Conservation (phyloP, 2,329 filamentous ascomycete species). For the Diaporthe longicolla region DNA sequence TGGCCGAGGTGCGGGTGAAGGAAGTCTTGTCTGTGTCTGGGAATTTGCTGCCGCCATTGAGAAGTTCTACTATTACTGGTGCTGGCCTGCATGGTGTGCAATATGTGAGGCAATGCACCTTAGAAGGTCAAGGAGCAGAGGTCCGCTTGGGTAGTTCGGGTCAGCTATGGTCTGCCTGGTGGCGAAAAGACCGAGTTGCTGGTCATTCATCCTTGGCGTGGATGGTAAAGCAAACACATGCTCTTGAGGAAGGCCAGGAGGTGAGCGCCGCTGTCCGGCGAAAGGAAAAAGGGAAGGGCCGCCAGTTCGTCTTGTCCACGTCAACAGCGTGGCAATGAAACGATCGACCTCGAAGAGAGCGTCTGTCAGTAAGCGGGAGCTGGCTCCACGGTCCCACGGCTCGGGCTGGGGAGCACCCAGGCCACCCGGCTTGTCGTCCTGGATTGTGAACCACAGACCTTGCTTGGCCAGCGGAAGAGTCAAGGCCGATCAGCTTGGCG, state of each 20-base stretch:
- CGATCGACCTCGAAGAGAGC: slow-evolving; percentile 4
- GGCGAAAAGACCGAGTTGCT: neutral
- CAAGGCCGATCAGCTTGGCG: slow-evolving; percentile 34
- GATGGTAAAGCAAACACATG: too few relatives aligned
- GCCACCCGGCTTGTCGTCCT: slow-evolving; percentile 22
- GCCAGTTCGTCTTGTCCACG: slow-evolving; percentile 20
- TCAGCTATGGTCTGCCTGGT: neutral
- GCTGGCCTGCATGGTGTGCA: neutral
- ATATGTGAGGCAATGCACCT: neutral
- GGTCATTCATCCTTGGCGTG: neutral
- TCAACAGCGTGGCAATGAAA: slow-evolving; percentile 13
- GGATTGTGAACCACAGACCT: slow-evolving; percentile 25
- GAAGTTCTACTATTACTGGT: neutral
- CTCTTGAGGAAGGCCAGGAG: neutral
- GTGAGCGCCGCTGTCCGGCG: neutral
- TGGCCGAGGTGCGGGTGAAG: slow-evolving; percentile 1
- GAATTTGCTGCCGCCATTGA: neutral
- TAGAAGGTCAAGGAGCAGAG: neutral
- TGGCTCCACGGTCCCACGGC: neutral
- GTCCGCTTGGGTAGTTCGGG: slow-evolving; percentile 3
- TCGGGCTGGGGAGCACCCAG: slow-evolving; percentile 26
- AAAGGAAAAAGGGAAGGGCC: slow-evolving; percentile 5
- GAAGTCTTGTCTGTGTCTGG: neutral
- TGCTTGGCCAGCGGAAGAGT: slow-evolving; percentile 29
- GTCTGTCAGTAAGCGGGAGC: neutral